Conservation (phyloP, 108 stramenopile species). For the Nitzschia sp. region DNA sequence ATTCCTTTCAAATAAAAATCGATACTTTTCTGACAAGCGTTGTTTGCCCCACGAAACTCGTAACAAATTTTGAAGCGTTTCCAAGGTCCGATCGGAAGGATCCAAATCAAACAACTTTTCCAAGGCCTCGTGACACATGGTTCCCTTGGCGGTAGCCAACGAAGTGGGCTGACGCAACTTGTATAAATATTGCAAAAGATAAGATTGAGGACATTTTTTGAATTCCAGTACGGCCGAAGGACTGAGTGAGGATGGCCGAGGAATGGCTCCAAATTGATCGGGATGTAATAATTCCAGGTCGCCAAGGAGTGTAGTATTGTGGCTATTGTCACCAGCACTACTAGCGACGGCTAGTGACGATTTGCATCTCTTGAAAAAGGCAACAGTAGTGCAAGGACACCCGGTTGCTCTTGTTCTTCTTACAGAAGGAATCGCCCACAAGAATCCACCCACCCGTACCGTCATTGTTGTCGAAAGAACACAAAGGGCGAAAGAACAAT, state of each 20-base stretch:
- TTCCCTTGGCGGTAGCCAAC: slow-evolving; percentile 66
- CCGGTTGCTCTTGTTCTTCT: too few relatives aligned
- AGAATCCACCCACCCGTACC: too few relatives aligned
- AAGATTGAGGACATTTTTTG: slow-evolving; percentile 82
- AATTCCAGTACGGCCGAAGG: slow-evolving; percentile 82
- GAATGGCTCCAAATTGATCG: slow-evolving; percentile 42
- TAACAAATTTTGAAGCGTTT: slow-evolving; percentile 77
- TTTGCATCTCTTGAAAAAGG: slow-evolving; percentile 1
- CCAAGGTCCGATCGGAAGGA: slow-evolving; percentile 69
- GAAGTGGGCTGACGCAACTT: slow-evolving; percentile 66
- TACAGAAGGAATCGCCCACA: too few relatives aligned
- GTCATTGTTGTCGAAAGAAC: too few relatives aligned
- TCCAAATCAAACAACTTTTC: slow-evolving; percentile 83
- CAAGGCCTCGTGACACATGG: slow-evolving; percentile 77
- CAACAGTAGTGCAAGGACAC: too few relatives aligned
- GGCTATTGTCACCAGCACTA: neutral
- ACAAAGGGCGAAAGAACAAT: too few relatives aligned
- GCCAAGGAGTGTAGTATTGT: neutral
- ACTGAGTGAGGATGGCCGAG: slow-evolving; percentile 66
- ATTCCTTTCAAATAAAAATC: slow-evolving; percentile 49
- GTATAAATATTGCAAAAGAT: slow-evolving; percentile 81
- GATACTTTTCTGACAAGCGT: slow-evolving; percentile 48
- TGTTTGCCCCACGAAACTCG: slow-evolving; percentile 61
- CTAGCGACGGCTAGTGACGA: slow-evolving; percentile 1
- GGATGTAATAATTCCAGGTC: slow-evolving; percentile 14